These are phyloP conservation scores for Hymenoscyphus occultus DNA, from an alignment of 2,329 filamentous ascomycete genomes.

Conservation along the genomic window DNA sequence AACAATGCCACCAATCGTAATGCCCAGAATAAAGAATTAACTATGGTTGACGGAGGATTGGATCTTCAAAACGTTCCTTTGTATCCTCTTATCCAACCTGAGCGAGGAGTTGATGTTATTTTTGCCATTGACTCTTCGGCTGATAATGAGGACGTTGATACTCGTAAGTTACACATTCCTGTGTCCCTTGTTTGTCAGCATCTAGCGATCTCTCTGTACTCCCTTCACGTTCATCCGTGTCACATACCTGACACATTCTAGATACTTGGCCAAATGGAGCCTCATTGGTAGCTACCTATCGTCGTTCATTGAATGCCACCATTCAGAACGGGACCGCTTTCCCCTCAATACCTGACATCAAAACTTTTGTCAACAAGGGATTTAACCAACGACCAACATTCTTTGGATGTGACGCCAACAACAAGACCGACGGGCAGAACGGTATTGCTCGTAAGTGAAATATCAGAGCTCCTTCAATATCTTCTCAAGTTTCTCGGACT, in stretches of 20 bases:
- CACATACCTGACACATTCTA: background rate
- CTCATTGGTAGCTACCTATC: constrained; percentile 69
- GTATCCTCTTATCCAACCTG: constrained; percentile 71
- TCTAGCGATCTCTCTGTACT: background rate
- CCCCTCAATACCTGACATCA: constrained; percentile 67
- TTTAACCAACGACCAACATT: constrained; percentile 74
- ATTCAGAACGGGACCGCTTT: constrained; percentile 69
- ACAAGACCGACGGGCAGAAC: constrained; percentile 46
- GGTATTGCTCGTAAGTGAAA: constrained; percentile 40
- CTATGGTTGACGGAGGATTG: constrained; percentile 75
- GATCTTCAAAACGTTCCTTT: constrained; percentile 78
- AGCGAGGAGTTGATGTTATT: constrained; percentile 72
- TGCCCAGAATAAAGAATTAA: constrained; percentile 53
- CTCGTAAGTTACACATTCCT: constrained; percentile 24
- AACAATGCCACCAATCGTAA: constrained; percentile 58
- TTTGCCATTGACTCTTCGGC: constrained; percentile 78
- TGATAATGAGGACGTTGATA: constrained; percentile 50
- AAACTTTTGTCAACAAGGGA: constrained; percentile 76
- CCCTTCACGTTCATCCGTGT: background rate
- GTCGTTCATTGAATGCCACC: constrained; percentile 55
- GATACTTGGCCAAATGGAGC: constrained; percentile 75
- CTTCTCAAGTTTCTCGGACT: background rate
- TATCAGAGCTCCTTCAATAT: background rate
- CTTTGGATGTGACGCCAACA: constrained; percentile 71
- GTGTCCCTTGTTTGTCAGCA: background rate